phyloP scores from a whole-genome alignment of 176 grass and related monocot genomes.

The Cenchrus fungigraminus region DNA sequence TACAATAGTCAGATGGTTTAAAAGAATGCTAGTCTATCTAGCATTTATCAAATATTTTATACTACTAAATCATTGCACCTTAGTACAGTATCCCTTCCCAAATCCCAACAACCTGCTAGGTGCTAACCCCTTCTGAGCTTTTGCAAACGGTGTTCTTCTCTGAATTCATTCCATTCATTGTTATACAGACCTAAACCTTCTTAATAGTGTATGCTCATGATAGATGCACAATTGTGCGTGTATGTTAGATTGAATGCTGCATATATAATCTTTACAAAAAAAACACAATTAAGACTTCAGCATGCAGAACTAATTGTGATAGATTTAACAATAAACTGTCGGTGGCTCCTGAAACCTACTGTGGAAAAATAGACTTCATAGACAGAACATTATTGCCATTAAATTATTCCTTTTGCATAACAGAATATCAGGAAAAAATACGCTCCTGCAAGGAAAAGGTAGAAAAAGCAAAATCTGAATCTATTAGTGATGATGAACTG shows the following conservation, averaged over 20 bases:
- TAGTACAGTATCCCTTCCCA: constrained; percentile 1
- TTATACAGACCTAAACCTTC: not conserved
- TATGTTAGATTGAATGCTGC: not conserved
- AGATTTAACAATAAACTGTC: not conserved
- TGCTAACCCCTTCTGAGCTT: not conserved
- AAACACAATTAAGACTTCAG: not conserved
- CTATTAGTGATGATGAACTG: constrained; percentile 64
- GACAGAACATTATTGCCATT: constrained; percentile 20
- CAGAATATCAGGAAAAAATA: constrained; percentile 68
- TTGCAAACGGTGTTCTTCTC: not conserved
- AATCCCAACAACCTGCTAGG: not conserved
- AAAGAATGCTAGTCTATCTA: not conserved
- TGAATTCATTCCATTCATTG: not conserved
- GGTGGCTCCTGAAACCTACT: constrained; percentile 1
- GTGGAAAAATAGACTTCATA: not conserved
- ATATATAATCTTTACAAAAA: not conserved
- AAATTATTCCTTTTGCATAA: constrained; percentile 29
- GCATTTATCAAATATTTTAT: not conserved
- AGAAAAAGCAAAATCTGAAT: constrained; percentile 58
- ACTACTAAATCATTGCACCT: not conserved
- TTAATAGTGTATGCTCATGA: not conserved
- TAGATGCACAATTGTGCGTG: not conserved
- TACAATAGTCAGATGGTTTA: not conserved
- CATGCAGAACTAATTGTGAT: not conserved
- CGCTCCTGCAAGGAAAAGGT: constrained; percentile 56